These are phyloP conservation scores for Mycena alexandri DNA, from an alignment of 768 basidiomycete species.

Conservation along the genomic window DNA sequence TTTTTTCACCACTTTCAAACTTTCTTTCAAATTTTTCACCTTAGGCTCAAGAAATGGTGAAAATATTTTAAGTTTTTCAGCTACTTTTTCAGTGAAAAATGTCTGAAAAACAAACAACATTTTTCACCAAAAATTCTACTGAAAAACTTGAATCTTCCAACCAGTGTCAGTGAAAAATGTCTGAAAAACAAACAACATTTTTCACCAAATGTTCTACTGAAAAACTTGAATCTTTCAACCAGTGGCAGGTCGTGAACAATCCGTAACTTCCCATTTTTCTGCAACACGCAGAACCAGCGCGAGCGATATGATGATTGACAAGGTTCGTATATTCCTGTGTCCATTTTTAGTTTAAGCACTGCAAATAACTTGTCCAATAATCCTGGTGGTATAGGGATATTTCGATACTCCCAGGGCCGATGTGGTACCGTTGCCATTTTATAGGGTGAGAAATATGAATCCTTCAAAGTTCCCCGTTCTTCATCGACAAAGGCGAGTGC, in stretches of 20 bases:
- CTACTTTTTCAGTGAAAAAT: too few species aligned
- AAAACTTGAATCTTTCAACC: too few species aligned
- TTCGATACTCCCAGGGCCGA: constrained; percentile 16
- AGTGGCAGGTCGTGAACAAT: constrained; percentile 12
- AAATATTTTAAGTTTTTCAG: too few species aligned
- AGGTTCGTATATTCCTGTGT: background rate
- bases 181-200: too few species aligned
- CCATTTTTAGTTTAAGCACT: constrained; percentile 27
- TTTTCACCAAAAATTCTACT: too few species aligned
- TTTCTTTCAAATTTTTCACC: too few species aligned
- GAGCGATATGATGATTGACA: constrained; percentile 10
- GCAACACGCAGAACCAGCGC: constrained; percentile 5
- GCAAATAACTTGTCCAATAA: constrained; percentile 25
- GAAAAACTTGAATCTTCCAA: too few species aligned
- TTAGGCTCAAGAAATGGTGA: too few species aligned
- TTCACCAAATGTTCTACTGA: too few species aligned
- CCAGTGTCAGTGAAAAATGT: too few species aligned
- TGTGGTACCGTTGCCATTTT: constrained; percentile 14
- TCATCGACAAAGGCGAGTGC: constrained; percentile 13
- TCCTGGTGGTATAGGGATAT: constrained; percentile 5
- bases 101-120: too few species aligned
- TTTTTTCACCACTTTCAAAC: too few species aligned
- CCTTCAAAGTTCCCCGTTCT: constrained; percentile 16
- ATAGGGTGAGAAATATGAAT: constrained; percentile 6
- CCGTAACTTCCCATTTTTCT: constrained; percentile 14